Conservation (phyloP, 106 monocot genomes). For the Allium cepa region DNA sequence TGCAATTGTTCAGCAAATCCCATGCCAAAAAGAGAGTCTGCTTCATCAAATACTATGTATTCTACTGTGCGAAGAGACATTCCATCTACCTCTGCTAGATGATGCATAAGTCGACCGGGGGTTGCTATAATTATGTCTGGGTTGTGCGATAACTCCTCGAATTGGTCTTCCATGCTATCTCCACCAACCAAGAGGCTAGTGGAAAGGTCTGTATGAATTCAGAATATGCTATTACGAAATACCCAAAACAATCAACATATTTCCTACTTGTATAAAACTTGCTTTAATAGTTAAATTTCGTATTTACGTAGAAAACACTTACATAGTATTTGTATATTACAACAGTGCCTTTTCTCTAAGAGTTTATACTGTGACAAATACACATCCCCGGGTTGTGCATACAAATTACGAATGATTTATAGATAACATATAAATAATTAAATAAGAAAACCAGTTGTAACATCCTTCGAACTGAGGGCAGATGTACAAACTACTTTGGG, state of each 20-base stretch:
- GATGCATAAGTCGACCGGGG: slow-evolving; percentile 95
- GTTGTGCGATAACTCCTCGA: slow-evolving; percentile 82
- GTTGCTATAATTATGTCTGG: slow-evolving; percentile 98
- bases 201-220: slow-evolving; percentile 43
- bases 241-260: background rate
- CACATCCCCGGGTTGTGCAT: too few relatives aligned
- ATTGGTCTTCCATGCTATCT: slow-evolving; percentile 96
- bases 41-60: slow-evolving; percentile 99
- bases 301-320: too few relatives aligned
- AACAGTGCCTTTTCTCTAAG: too few relatives aligned
- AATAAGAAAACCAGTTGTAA: too few relatives aligned
- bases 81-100: slow-evolving; percentile 74
- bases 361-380: too few relatives aligned
- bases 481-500: too few relatives aligned
- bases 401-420: too few relatives aligned
- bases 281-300: too few relatives aligned
- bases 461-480: too few relatives aligned
- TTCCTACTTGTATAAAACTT: too few relatives aligned
- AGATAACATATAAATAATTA: too few relatives aligned
- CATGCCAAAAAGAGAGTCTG: slow-evolving; percentile 86
- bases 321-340: too few relatives aligned
- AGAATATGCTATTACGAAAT: background rate
- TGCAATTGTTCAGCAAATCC: slow-evolving; percentile 90
- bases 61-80: slow-evolving; percentile 85
- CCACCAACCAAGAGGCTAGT: slow-evolving; percentile 90